phyloP scores from a whole-genome alignment of 768 basidiomycete genomes.

The Sutorius australiensis region DNA sequence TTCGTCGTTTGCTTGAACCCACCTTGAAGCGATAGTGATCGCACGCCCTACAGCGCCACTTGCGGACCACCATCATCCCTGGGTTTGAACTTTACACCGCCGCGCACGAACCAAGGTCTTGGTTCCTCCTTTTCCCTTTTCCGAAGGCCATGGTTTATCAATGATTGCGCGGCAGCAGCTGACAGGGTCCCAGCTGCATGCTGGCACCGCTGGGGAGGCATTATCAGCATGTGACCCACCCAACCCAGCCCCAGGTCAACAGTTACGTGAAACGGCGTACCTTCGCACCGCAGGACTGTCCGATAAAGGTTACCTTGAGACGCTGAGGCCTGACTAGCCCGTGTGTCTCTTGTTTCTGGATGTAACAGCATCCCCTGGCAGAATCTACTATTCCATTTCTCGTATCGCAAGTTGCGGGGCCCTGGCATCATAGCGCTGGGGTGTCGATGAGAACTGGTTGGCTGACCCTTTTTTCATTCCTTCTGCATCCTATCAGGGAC shows the following conservation, averaged over 20 bases:
- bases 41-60: too few species aligned
- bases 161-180: background rate
- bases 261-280: background rate
- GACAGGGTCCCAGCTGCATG: background rate
- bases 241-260: background rate
- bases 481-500: too few species aligned
- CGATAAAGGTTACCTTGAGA: background rate
- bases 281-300: background rate
- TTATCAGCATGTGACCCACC: background rate
- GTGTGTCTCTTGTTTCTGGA: background rate
- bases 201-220: background rate
- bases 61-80: too few species aligned
- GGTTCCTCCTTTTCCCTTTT: background rate
- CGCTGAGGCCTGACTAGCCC: background rate
- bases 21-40: too few species aligned
- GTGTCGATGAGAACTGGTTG: too few species aligned
- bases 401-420: background rate
- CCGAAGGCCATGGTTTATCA: background rate
- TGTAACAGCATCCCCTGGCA: background rate
- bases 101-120: background rate
- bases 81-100: conserved; percentile 9
- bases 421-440: background rate
- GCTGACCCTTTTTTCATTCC: too few species aligned
- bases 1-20: too few species aligned
- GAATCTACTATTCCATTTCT: background rate